Percentiles rank a stretch among this genome's conserved stretches.
Conservation (phyloP, 768 basidiomycete genomes). For the Russula lepida region DNA sequence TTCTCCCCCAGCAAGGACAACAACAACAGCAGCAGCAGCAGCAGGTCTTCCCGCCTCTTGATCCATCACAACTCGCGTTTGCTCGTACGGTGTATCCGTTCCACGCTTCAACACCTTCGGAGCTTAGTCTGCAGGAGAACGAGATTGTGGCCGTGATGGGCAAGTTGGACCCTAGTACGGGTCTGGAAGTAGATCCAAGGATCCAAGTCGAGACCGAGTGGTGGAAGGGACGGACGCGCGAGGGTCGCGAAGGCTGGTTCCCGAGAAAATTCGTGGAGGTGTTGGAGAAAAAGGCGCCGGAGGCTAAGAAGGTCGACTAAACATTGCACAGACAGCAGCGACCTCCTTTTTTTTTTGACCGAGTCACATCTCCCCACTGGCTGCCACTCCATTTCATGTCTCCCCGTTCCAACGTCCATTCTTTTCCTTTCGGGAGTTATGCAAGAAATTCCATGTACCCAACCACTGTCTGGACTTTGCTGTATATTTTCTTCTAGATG, state of each 20-base stretch:
- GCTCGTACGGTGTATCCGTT: slow-evolving; percentile 78
- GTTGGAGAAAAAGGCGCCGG: slow-evolving; percentile 38
- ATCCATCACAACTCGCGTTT: slow-evolving; percentile 76
- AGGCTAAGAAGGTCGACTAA: slow-evolving; percentile 37
- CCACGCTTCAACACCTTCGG: slow-evolving; percentile 60
- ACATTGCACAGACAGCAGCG: too few relatives aligned
- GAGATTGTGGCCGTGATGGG: slow-evolving; percentile 91
- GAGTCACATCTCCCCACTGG: too few relatives aligned
- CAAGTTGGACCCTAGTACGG: slow-evolving; percentile 63
- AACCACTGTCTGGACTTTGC: not conserved
- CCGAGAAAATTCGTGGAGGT: slow-evolving; percentile 83
- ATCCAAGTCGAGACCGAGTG: slow-evolving; percentile 62
- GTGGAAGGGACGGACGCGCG: slow-evolving; percentile 92
- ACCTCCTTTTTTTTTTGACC: too few relatives aligned
- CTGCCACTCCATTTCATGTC: not conserved
- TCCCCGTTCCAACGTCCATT: not conserved
- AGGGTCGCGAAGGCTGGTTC: slow-evolving; percentile 93
- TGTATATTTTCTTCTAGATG: not conserved
- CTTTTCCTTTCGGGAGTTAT: not conserved
- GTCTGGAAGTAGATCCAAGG: slow-evolving; percentile 58
- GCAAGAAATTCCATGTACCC: not conserved
- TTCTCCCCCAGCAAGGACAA: not conserved
- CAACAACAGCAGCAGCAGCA: slow-evolving; percentile 30
- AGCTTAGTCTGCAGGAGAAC: slow-evolving; percentile 75
- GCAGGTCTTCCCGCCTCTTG: slow-evolving; percentile 47